phyloP scores from a whole-genome alignment of 352 stramenopile species.

The Pelagophyceae sp. region DNA sequence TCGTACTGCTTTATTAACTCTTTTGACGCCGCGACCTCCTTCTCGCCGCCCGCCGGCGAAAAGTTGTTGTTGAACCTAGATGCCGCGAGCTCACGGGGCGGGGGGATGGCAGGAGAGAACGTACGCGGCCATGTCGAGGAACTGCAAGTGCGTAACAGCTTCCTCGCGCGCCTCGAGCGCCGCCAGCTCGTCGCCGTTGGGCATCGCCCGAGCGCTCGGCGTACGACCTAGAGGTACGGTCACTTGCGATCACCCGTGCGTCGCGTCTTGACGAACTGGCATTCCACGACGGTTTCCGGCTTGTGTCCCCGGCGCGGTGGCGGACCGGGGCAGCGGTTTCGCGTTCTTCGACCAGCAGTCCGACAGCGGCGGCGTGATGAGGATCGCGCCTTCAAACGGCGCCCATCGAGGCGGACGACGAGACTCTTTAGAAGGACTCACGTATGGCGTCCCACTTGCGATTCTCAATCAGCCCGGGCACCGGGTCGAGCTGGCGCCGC shows the following conservation, averaged over 20 bases:
- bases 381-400: too few species aligned
- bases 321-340: constrained; percentile 43
- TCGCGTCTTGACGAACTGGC: too few species aligned
- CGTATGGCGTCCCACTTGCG: constrained; percentile 58
- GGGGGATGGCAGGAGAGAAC: too few species aligned
- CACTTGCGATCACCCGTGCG: too few species aligned
- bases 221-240: too few species aligned
- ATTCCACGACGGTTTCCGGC: too few species aligned
- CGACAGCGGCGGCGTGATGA: constrained; percentile 47
- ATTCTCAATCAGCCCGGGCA: constrained; percentile 49
- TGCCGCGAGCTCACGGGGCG: not conserved
- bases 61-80: constrained; percentile 58
- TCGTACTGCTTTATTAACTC: constrained; percentile 52
- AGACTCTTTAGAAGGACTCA: too few species aligned
- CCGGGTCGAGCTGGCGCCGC: constrained; percentile 43
- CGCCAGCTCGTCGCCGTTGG: constrained; percentile 48
- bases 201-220: constrained; percentile 40
- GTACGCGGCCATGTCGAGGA: constrained; percentile 38
- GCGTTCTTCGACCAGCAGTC: constrained; percentile 46
- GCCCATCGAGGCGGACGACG: too few species aligned
- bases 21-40: constrained; percentile 43
- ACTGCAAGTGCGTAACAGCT: not conserved
- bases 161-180: constrained; percentile 40
- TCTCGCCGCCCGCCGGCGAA: constrained; percentile 50
- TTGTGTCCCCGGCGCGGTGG: constrained; percentile 38